phyloP scores from a whole-genome alignment of 768 basidiomycete species.

The Termitomyces bulborhizus region DNA sequence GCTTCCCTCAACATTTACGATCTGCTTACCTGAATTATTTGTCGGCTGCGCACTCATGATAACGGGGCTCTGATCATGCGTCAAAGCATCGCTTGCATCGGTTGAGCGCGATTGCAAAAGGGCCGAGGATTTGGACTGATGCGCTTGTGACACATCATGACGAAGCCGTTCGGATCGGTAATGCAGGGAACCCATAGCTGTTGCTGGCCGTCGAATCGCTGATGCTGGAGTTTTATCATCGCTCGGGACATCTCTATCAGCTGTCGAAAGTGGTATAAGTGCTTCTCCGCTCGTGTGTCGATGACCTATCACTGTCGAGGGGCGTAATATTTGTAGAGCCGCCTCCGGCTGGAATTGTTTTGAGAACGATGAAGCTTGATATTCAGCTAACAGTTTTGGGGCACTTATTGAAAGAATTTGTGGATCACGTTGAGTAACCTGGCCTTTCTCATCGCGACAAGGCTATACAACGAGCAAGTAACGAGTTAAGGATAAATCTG shows the following conservation, averaged over 20 bases:
- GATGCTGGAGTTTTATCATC: conserved; percentile 1
- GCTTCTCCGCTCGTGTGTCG: conserved; percentile 8
- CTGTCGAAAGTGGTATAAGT: neutral
- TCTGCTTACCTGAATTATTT: neutral
- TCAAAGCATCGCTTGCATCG: neutral
- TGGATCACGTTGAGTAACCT: neutral
- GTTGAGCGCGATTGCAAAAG: neutral
- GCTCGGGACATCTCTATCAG: neutral
- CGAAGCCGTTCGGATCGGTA: conserved; percentile 1
- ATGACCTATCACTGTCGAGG: conserved; percentile 13
- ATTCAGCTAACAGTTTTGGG: conserved; percentile 7
- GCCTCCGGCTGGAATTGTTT: neutral
- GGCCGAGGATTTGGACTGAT: neutral
- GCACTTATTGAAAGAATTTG: neutral
- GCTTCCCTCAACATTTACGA: neutral
- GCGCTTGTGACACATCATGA: neutral
- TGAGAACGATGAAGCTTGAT: neutral
- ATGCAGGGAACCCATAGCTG: conserved; percentile 10
- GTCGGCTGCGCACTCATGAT: neutral
- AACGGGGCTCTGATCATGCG: neutral
- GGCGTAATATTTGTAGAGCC: conserved; percentile 4
- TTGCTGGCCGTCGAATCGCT: conserved; percentile 9
- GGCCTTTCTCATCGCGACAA: neutral
- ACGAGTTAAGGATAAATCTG: neutral
- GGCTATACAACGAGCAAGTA: neutral